Conservation (phyloP, 352 stramenopile species). For the Phytophthora pistaciae region DNA sequence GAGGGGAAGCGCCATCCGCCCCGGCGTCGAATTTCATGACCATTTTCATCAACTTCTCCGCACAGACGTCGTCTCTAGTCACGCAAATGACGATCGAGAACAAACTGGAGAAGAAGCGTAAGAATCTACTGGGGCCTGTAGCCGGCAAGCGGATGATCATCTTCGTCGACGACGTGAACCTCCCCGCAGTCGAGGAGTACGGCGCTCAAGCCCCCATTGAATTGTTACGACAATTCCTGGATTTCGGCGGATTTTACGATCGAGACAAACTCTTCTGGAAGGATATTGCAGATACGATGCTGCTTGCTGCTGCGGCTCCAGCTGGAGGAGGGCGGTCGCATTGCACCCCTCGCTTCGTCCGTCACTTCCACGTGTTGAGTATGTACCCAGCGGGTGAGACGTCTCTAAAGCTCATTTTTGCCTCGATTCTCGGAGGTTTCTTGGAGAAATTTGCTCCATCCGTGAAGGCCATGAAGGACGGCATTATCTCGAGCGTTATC, state of each 20-base stretch:
- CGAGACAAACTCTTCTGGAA: slow-evolving; percentile 98
- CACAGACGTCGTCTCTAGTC: slow-evolving; percentile 91
- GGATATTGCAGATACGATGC: slow-evolving; percentile 94
- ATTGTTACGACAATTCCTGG: slow-evolving; percentile 94
- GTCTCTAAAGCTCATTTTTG: slow-evolving; percentile 94
- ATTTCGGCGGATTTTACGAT: slow-evolving; percentile 97
- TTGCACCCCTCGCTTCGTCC: slow-evolving; percentile 93
- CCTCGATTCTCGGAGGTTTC: slow-evolving; percentile 94
- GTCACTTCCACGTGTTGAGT: slow-evolving; percentile 97
- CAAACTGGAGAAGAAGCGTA: slow-evolving; percentile 96
- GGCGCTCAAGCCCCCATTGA: slow-evolving; percentile 95
- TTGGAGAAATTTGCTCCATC: slow-evolving; percentile 88
- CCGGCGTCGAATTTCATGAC: slow-evolving; percentile 69
- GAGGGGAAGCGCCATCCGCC: slow-evolving; percentile 25
- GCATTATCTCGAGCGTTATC: slow-evolving; percentile 91
- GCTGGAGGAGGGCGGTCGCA: slow-evolving; percentile 89
- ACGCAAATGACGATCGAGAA: slow-evolving; percentile 92
- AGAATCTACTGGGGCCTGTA: slow-evolving; percentile 93
- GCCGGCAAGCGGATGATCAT: slow-evolving; percentile 91
- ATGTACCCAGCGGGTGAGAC: slow-evolving; percentile 91
- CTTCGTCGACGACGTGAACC: slow-evolving; percentile 97
- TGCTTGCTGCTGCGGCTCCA: slow-evolving; percentile 91
- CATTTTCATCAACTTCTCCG: slow-evolving; percentile 93
- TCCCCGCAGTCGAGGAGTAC: slow-evolving; percentile 95
- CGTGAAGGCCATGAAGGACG: slow-evolving; percentile 83